A percentile compares a stretch with the other conserved stretches of the same genome.
These are phyloP conservation scores for Exophiala mesophila DNA, from an alignment of 2,329 filamentous ascomycete species.

Conservation along the genomic window DNA sequence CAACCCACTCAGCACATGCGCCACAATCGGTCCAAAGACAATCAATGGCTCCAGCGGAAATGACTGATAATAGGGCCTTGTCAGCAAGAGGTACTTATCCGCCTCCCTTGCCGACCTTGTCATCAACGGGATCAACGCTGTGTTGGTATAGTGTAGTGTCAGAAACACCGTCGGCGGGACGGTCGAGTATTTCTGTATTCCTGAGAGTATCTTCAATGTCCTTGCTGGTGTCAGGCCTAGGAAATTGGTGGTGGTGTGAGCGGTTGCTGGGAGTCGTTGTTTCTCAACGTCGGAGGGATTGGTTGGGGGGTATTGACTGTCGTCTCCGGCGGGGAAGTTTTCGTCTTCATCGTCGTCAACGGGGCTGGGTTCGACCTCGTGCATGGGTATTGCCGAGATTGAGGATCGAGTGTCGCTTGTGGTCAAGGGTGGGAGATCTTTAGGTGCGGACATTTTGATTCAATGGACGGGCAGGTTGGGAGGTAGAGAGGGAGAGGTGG, in stretches of 20 bases:
- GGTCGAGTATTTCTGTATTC: slow-evolving; percentile 82
- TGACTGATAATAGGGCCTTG: slow-evolving; percentile 87
- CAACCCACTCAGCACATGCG: slow-evolving; percentile 73
- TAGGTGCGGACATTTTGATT: slow-evolving; percentile 5
- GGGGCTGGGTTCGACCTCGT: slow-evolving; percentile 76
- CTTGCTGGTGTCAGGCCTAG: slow-evolving; percentile 32
- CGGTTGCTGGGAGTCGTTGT: slow-evolving; percentile 27
- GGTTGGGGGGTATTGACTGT: slow-evolving; percentile 45
- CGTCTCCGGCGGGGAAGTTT: slow-evolving; percentile 22
- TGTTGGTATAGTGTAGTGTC: slow-evolving; percentile 72
- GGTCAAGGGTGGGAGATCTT: slow-evolving; percentile 17
- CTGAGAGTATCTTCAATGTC: slow-evolving; percentile 43
- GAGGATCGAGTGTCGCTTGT: slow-evolving; percentile 17
- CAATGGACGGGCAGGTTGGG: not conserved
- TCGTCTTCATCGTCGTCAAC: slow-evolving; percentile 58
- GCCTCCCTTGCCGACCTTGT: slow-evolving; percentile 68
- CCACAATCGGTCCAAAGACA: slow-evolving; percentile 66
- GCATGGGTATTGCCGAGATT: slow-evolving; percentile 59
- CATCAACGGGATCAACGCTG: slow-evolving; percentile 70
- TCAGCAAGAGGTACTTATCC: slow-evolving; percentile 84
- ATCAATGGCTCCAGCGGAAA: slow-evolving; percentile 73
- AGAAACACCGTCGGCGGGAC: slow-evolving; percentile 77
- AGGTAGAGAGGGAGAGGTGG: slow-evolving; percentile 3
- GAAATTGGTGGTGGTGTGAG: slow-evolving; percentile 33
- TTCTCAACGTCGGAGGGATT: slow-evolving; percentile 39